A percentile compares a stretch with the other conserved stretches of the same genome.
phyloP scores from a whole-genome alignment of 768 basidiomycete genomes.

The Xerocomellus dryophilus region DNA sequence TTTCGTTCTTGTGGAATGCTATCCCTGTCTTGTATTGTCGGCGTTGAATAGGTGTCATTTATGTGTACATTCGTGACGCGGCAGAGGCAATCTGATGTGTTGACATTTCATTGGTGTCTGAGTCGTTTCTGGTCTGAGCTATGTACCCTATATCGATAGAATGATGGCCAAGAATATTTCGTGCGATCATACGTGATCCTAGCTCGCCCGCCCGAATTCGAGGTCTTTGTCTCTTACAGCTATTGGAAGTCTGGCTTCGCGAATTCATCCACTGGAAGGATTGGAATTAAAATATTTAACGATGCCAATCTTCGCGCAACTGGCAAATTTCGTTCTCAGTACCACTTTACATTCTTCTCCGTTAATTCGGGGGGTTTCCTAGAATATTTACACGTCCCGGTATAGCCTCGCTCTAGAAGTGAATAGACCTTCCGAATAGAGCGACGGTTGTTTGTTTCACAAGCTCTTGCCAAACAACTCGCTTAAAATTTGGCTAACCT shows the following conservation, averaged over 20 bases:
- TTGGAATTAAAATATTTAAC: too few relatives aligned
- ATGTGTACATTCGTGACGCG: conserved; percentile 5
- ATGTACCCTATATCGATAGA: too few relatives aligned
- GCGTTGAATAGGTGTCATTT: not conserved
- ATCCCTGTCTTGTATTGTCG: conserved; percentile 1
- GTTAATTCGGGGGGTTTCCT: too few relatives aligned
- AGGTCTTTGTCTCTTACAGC: too few relatives aligned
- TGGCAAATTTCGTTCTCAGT: not conserved
- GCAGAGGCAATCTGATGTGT: not conserved
- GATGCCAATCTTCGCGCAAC: too few relatives aligned
- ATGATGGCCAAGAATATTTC: too few relatives aligned
- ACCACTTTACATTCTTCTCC: too few relatives aligned
- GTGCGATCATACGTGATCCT: too few relatives aligned
- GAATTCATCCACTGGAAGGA: too few relatives aligned
- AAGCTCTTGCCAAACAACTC: conserved; percentile 34
- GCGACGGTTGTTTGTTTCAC: conserved; percentile 28
- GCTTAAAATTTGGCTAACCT: conserved; percentile 24
- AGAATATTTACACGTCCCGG: not conserved
- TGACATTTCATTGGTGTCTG: not conserved
- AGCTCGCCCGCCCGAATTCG: not conserved
- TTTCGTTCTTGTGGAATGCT: conserved; percentile 2
- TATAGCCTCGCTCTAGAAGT: not conserved
- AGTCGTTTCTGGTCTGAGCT: too few relatives aligned
- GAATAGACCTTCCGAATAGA: conserved; percentile 14
- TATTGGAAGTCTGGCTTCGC: too few relatives aligned